A percentile compares a stretch with the other conserved stretches of the same genome.
phyloP scores from a whole-genome alignment of 2,329 filamentous ascomycete species.

The Hymenoscyphus fructigenus region DNA sequence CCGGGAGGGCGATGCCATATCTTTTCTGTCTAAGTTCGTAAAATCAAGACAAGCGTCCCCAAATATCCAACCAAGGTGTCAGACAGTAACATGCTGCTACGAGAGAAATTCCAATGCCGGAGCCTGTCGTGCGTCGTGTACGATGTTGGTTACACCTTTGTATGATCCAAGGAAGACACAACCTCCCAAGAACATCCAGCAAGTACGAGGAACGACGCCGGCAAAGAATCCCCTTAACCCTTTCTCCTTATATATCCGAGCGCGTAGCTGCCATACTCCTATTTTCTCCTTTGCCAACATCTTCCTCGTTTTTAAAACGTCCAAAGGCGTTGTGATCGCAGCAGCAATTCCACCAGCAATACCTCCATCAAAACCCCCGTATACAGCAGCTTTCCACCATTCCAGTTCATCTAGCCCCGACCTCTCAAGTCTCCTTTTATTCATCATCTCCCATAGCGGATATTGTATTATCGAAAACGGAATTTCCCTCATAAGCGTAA shows the following conservation, averaged over 20 bases:
- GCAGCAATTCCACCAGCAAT: constrained; percentile 82
- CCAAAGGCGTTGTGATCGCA: constrained; percentile 84
- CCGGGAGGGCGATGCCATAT: no score
- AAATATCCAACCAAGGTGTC: background rate
- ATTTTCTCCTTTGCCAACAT: constrained; percentile 79
- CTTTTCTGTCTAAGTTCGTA: background rate
- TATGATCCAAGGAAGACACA: constrained; percentile 94
- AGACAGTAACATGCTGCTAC: background rate
- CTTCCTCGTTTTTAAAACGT: constrained; percentile 94
- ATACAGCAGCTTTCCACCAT: constrained; percentile 53
- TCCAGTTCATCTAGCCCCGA: constrained; percentile 47
- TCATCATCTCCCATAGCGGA: constrained; percentile 93
- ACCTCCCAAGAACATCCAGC: constrained; percentile 93
- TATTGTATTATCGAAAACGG: constrained; percentile 98
- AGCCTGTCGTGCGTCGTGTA: constrained; percentile 1
- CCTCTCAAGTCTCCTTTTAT: constrained; percentile 60
- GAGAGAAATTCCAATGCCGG: background rate
- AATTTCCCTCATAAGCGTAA: constrained; percentile 93
- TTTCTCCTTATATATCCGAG: constrained; percentile 61
- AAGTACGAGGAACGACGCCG: constrained; percentile 76
- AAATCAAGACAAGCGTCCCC: background rate
- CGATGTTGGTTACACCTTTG: constrained; percentile 76
- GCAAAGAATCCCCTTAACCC: constrained; percentile 71
- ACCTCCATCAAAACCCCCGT: constrained; percentile 82
- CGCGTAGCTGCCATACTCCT: constrained; percentile 58